phyloP scores from a whole-genome alignment of 2,329 filamentous ascomycete genomes.

The Claviceps humidiphila region DNA sequence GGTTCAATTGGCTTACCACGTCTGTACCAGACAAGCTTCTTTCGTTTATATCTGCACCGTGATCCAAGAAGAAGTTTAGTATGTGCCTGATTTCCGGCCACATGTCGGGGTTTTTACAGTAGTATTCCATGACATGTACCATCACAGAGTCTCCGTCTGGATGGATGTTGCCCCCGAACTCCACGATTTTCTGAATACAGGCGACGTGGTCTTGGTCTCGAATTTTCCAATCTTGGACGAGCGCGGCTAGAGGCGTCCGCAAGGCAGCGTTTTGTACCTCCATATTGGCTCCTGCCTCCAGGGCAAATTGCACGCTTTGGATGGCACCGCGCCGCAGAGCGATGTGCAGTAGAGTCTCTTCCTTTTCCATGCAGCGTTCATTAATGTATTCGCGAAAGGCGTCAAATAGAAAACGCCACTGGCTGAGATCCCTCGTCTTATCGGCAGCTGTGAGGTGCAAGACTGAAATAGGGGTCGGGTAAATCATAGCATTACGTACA shows the following conservation, averaged over 20 bases:
- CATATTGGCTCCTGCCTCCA: background rate
- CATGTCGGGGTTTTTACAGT: background rate
- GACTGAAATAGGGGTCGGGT: background rate
- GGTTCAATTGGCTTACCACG: background rate
- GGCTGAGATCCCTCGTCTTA: background rate
- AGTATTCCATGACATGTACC: background rate
- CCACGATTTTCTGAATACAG: background rate
- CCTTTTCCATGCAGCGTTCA: background rate
- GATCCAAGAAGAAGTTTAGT: background rate
- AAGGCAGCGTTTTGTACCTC: background rate
- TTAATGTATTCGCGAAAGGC: background rate
- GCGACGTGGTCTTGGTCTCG: background rate
- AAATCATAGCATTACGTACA: background rate
- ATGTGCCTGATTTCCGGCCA: background rate
- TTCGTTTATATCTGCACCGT: background rate
- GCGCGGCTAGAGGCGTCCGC: background rate
- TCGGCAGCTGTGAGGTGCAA: background rate
- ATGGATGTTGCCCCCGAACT: background rate
- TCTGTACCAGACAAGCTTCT: background rate
- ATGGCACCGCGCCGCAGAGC: background rate
- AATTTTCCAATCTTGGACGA: background rate
- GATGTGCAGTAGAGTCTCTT: background rate
- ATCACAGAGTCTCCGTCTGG: background rate
- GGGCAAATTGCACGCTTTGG: background rate
- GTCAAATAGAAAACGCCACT: background rate